These are phyloP conservation scores for Fusarium sp. DNA, from an alignment of 2,329 filamentous ascomycete genomes.

Conservation along the genomic window DNA sequence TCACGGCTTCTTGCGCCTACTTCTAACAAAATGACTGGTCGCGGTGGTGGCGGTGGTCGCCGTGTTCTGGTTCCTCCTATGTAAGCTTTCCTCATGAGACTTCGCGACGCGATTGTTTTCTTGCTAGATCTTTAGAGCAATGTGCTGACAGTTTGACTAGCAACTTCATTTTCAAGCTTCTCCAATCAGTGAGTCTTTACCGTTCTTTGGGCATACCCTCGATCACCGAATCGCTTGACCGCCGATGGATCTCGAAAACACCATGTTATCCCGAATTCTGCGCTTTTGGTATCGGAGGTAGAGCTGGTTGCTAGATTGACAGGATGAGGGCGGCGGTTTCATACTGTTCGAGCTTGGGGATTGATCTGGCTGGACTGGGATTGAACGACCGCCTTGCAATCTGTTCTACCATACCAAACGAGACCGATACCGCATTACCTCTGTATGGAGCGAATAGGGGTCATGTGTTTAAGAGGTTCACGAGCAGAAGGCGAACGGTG, in stretches of 20 bases:
- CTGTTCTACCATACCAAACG: neutral
- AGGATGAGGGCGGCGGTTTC: neutral
- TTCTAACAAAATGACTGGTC: constrained; percentile 63
- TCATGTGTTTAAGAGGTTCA: constrained; percentile 1
- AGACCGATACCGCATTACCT: neutral
- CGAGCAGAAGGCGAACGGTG: neutral
- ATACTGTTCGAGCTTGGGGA: neutral
- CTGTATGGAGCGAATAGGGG: neutral
- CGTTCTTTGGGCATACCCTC: neutral
- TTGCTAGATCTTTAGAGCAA: neutral
- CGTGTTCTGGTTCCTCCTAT: constrained; percentile 71
- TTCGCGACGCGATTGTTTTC: constrained; percentile 30
- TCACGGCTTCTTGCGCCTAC: constrained; percentile 11
- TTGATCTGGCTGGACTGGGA: neutral
- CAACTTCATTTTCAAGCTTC: constrained; percentile 76
- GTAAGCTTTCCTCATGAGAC: constrained; percentile 44
- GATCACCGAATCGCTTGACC: constrained; percentile 19
- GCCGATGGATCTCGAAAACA: constrained; percentile 32
- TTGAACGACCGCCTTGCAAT: neutral
- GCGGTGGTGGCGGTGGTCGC: constrained; percentile 69
- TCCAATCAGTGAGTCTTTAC: constrained; percentile 65
- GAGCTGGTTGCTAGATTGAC: neutral
- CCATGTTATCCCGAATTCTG: constrained; percentile 3
- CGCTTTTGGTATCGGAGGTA: neutral
- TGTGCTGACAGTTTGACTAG: constrained; percentile 45